Base-by-base conservation (phyloP, 106 monocot species). In the Alisma plantagoaquatica region DNA sequence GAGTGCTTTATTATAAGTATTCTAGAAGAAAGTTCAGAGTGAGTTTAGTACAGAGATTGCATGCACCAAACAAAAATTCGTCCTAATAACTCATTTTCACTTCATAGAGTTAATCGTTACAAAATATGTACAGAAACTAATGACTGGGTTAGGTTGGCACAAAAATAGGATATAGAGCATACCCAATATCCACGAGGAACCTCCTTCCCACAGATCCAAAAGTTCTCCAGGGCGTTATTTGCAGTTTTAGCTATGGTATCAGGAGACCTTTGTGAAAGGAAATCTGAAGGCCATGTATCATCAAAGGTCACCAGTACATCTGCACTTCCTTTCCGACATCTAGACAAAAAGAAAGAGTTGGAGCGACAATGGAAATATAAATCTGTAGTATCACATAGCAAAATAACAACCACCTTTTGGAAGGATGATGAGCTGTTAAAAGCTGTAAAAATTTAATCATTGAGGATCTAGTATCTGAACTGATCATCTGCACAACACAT, bases 141-240 rank as follows among this genome's bases (percentile, higher is more conserved):
- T n/a, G n/a, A n/a, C n/a, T n/a, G n/a, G n/a, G n/a, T n/a, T n/a
- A 41, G 41, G 16, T 11, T 41, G 16, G 41, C 10, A 10, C 12
- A 38, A 38, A 51, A 45, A 44, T 23, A 45, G 24, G 9, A 54
- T 5, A 30, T 12, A 43, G 33, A 35, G 2, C 59, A 67, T 27
- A 90, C 98, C 98, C 98, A 98, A 44, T 82, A 98, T 67, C 90
- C 85, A 70, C 82, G 89, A 63, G 98, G 98, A 64, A 82, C 82
- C 65, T 90, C 90, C 41, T 79, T 98, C 60, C 90, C 90, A 61
- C 98, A 98, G 54, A 90, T 82, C 31, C 42, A 56, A 26, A 71
- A 66, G 50, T 19, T 61, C 38, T 81, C 72, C 23, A 56, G 5
- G 11, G 27, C 31, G 35, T 66, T 68, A 21, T 33, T 62, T 33